Conservation (phyloP, 805 yeast species). For the Teunomyces stri region DNA sequence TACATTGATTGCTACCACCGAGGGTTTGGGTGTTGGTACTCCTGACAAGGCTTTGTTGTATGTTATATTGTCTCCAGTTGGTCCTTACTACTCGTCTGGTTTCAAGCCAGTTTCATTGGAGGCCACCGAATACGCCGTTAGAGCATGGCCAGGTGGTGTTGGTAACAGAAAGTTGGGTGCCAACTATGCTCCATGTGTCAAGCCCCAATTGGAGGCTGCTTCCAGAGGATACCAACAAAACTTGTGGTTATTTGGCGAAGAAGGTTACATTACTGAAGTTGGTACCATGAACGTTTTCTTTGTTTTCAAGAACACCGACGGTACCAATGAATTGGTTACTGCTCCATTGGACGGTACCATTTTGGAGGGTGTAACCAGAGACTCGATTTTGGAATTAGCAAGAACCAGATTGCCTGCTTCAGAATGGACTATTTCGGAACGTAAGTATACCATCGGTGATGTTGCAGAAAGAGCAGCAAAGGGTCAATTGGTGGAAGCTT, state of each 20-base stretch:
- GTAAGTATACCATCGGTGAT: conserved; percentile 79
- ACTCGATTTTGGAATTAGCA: conserved; percentile 75
- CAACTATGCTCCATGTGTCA: conserved; percentile 93
- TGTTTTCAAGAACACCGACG: conserved; percentile 76
- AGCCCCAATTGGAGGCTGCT: conserved; percentile 90
- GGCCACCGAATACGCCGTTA: conserved; percentile 92
- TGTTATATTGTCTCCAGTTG: conserved; percentile 93
- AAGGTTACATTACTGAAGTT: conserved; percentile 84
- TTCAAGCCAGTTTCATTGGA: conserved; percentile 93
- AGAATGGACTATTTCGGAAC: conserved; percentile 83
- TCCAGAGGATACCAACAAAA: conserved; percentile 91
- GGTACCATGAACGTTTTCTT: conserved; percentile 97
- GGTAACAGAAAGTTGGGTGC: conserved; percentile 97
- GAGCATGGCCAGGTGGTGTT: conserved; percentile 99
- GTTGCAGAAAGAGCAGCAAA: conserved; percentile 71
- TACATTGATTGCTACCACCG: conserved; percentile 89
- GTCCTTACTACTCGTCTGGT: conserved; percentile 93
- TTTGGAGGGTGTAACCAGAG: conserved; percentile 95
- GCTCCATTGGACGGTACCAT: conserved; percentile 98
- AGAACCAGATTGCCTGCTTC: conserved; percentile 68
- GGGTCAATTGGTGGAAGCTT: conserved; percentile 89
- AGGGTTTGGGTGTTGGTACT: conserved; percentile 79
- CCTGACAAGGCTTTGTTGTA: conserved; percentile 81
- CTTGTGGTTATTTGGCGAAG: conserved; percentile 93
- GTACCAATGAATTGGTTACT: conserved; percentile 88